Evolutionary conservation across 2,329 filamentous ascomycete genomes (phyloP).

Genomic region (Microdochium nivale): DNA sequence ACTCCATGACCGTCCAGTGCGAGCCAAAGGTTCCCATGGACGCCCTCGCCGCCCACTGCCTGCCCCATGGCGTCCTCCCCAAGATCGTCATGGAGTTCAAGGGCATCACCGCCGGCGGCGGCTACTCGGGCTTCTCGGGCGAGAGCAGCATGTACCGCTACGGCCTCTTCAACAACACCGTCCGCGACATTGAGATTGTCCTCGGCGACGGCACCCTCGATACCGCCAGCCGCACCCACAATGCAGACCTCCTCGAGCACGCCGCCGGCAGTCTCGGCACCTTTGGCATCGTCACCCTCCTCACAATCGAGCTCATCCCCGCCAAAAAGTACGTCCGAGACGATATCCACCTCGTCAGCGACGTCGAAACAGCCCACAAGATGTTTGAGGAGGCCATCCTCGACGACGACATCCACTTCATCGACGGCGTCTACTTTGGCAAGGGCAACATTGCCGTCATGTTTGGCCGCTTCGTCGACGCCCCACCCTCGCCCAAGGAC

Average conservation of each 20-base stretch:
- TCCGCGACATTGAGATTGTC: slow-evolving; percentile 44
- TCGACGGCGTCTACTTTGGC: slow-evolving; percentile 48
- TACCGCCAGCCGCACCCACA: slow-evolving; percentile 33
- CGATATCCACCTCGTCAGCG: slow-evolving; percentile 31
- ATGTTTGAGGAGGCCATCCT: slow-evolving; percentile 25
- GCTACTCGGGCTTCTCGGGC: slow-evolving; percentile 45
- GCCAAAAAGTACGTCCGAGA: slow-evolving; percentile 40
- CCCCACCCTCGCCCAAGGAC: slow-evolving; percentile 33
- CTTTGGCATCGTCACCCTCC: slow-evolving; percentile 44
- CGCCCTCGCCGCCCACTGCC: slow-evolving; percentile 38
- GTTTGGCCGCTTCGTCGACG: slow-evolving; percentile 36
- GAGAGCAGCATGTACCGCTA: slow-evolving; percentile 49
- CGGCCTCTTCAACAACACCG: slow-evolving; percentile 45
- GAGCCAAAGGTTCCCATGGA: slow-evolving; percentile 55
- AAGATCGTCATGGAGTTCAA: slow-evolving; percentile 53
- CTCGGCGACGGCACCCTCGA: slow-evolving; percentile 42
- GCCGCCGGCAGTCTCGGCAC: slow-evolving; percentile 45
- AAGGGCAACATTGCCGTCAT: slow-evolving; percentile 38
- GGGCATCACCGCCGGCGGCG: slow-evolving; percentile 50
- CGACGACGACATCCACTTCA: slow-evolving; percentile 33
- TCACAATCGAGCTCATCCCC: slow-evolving; percentile 41
- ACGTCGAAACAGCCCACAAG: slow-evolving; percentile 18
- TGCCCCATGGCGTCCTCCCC: slow-evolving; percentile 40
- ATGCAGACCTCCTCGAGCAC: slow-evolving; percentile 41
- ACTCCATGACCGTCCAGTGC: slow-evolving; percentile 38